Base-by-base conservation (phyloP, 768 basidiomycete genomes). In the Pleurotus pulmonarius region DNA sequence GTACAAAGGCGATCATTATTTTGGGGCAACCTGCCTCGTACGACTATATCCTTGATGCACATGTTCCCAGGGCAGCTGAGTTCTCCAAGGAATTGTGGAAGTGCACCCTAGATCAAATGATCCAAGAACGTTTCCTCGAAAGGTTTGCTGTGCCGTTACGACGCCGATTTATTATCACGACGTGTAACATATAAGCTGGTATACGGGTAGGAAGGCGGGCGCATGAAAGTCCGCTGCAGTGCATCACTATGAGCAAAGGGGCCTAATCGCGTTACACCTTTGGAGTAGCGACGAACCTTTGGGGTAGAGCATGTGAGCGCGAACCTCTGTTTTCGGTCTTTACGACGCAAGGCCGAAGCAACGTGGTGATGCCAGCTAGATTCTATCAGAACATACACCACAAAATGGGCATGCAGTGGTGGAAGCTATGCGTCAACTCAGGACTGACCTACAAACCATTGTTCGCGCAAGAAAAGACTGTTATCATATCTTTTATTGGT, bases 81-180 rank as follows among this genome's bases (percentile, higher is more conserved):
- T n/a, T 49, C 48, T 49, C 48, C 48, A 49, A 49, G 48, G 48
- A 49, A 29, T 49, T 49, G 48, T 49, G 48, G 48, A 49, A 49
- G 26, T 20, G 25, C 20, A 49, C 48, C 48, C 48, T 49, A 29
- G 48, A 49, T 49, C 48, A 49, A 49, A 49, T 49, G 48, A 49
- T 49, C 48, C 29, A 15, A 11, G 26, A n/a, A 49, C n/a, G 13
- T n/a, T 49, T 34, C 48, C 48, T 49, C 26, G 29, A 20, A 29
- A 20, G 48, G 48, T 34, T 49, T 26, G 48, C 48, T 49, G 48
- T 49, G 48, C 29, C 48, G 18, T 24, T 49, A 34, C 37, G 48
- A 49, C 37, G 48, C 20, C 7, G n/a, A 34, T 25, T 13, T 15
- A 49, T 49, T 49, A 29, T 49, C 48, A 29, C 25, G 41, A 44